A percentile compares a stretch with the other conserved stretches of the same genome.
These are phyloP conservation scores for Alternaria metachromatica DNA, from an alignment of 2,329 filamentous ascomycete genomes.

Conservation along the genomic window DNA sequence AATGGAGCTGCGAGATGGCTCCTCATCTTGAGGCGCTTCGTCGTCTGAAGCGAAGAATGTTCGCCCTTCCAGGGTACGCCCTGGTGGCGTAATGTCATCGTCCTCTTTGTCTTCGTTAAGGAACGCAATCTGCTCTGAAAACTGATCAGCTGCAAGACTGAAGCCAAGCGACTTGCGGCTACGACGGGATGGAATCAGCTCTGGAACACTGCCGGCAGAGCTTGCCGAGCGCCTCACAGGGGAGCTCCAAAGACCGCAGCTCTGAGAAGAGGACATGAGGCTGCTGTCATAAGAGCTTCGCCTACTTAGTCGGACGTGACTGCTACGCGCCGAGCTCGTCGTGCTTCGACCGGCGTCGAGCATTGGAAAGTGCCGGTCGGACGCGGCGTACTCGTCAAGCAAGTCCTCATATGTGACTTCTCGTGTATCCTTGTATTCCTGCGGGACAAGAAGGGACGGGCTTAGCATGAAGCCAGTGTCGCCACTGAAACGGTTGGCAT, in stretches of 20 bases:
- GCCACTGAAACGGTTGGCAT: slow-evolving; percentile 20
- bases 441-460: slow-evolving; percentile 44
- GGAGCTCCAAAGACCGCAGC: slow-evolving; percentile 43
- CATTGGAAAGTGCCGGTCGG: slow-evolving; percentile 57
- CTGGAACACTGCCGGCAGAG: slow-evolving; percentile 48
- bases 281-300: slow-evolving; percentile 65
- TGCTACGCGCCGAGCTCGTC: slow-evolving; percentile 55
- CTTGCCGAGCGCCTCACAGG: slow-evolving; percentile 46
- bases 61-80: slow-evolving; percentile 26
- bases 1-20: slow-evolving; percentile 11
- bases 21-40: slow-evolving; percentile 17
- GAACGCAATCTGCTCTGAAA: slow-evolving; percentile 42
- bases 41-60: slow-evolving; percentile 42
- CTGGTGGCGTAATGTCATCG: slow-evolving; percentile 40
- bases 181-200: slow-evolving; percentile 46
- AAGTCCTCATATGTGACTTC: slow-evolving; percentile 49
- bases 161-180: slow-evolving; percentile 38
- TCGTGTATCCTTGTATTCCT: slow-evolving; percentile 43
- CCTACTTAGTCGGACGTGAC: slow-evolving; percentile 61
- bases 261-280: slow-evolving; percentile 53
- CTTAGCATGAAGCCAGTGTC: slow-evolving; percentile 48
- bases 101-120: slow-evolving; percentile 40
- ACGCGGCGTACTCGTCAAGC: slow-evolving; percentile 52
- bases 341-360: slow-evolving; percentile 49
- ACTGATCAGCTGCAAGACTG: slow-evolving; percentile 39